Evolutionary conservation across 2,329 filamentous ascomycete species (phyloP).

Genomic region (Cordyceps fumosorosea): DNA sequence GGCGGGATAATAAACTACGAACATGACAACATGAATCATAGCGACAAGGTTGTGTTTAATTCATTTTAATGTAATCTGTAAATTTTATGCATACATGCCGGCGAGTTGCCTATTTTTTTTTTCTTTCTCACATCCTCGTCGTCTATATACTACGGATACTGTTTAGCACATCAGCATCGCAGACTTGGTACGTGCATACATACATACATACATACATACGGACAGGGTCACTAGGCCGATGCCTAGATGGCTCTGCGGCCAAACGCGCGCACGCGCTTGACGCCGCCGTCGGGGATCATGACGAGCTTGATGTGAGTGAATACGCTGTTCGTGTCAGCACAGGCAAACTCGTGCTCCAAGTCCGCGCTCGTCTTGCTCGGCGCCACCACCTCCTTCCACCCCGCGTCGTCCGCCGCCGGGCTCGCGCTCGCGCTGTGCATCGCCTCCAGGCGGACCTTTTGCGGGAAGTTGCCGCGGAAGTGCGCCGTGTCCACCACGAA

Average conservation of each 20-base stretch:
- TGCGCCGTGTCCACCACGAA: conserved; percentile 75
- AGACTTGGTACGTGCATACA: not conserved
- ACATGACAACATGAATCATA: not conserved
- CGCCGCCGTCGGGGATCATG: conserved; percentile 88
- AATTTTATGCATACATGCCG: not conserved
- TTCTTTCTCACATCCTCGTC: not conserved
- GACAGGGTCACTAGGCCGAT: not conserved
- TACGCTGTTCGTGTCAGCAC: conserved; percentile 40
- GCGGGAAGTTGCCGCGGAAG: conserved; percentile 78
- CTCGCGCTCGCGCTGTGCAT: conserved; percentile 50
- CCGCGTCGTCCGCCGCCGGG: conserved; percentile 48
- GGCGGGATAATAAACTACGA: not conserved
- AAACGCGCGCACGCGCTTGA: conserved; percentile 67
- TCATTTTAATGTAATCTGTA: not conserved
- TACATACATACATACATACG: not conserved
- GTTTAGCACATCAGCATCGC: conserved; percentile 8
- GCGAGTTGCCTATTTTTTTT: not conserved
- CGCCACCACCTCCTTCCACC: conserved; percentile 60
- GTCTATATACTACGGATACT: not conserved
- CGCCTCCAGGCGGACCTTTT: conserved; percentile 63
- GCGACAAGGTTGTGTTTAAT: not conserved
- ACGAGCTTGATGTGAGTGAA: conserved; percentile 85
- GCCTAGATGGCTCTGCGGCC: conserved; percentile 24
- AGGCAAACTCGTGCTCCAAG: conserved; percentile 61
- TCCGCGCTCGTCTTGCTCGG: conserved; percentile 67